Evolutionary conservation across 2,329 filamentous ascomycete species (phyloP), one percentile per base, ranked within the genome.

Genomic region (Fusarium sp.): DNA sequence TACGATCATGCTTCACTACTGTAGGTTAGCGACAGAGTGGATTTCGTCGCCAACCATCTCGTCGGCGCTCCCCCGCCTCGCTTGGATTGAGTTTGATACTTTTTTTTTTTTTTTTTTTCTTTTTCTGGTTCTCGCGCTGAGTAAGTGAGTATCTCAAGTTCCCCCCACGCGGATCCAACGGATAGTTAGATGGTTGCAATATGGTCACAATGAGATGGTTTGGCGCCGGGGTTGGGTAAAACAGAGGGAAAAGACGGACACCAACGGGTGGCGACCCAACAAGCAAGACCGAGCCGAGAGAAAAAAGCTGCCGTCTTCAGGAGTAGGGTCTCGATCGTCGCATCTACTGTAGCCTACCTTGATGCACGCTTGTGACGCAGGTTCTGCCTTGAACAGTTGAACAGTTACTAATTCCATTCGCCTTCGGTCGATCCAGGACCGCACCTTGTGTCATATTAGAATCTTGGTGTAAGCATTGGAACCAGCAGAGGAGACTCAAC

Each of bases 281-380:
- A 36, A 33, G 13, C 17, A 51, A 54, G 53, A 45, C 55, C 44
- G 36, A 52, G 36, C 40, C 42, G 44, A 38, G 38, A 52, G 42
- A 44, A 40, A 26, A 31, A 39, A 39, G 46, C 55, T 45, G 48
- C 39, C 28, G 34, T n/a, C 43, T 36, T 20, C 18, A 28, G 20
- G 45, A 43, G 40, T 63, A 61, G 54, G 58, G 67, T 70, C 66
- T 63, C 46, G 53, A 60, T 70, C 66, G 39, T 36, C 63, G n/a
- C 34, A 22, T 60, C 50, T 40, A 38, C 20, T 11, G 20, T 40
- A 33, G 20, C 58, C 45, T 33, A 34, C 22, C 38, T 57, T 40
- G 34, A 34, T 20, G 24, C 28, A 44, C 53, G 50, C 63, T 70
- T 70, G 63, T 70, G 63, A 70, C 51, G 66, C 67, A 70, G 54